Evolutionary conservation across 768 basidiomycete genomes (phyloP).

Genomic region (Ephemerocybe angulata): DNA sequence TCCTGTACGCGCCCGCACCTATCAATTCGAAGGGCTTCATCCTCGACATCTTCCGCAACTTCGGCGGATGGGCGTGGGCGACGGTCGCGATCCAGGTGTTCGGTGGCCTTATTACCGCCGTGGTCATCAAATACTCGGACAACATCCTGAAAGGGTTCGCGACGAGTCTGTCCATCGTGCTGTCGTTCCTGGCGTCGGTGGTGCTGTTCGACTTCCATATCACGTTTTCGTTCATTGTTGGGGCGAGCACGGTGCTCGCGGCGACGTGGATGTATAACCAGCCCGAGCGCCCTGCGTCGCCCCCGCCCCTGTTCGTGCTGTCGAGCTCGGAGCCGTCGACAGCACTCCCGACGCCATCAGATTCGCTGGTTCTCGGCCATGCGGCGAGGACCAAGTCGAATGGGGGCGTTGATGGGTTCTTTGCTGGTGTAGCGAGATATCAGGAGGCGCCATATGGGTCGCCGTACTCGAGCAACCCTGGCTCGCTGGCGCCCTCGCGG

Average conservation of each 20-base stretch:
- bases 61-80: conserved; percentile 88
- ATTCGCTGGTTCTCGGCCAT: neutral
- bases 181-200: conserved; percentile 91
- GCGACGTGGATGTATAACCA: conserved; percentile 97
- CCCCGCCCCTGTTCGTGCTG: neutral
- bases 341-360: neutral
- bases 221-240: conserved; percentile 82
- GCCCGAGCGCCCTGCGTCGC: conserved; percentile 32
- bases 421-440: neutral
- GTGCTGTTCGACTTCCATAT: conserved; percentile 86
- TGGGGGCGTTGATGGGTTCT: neutral
- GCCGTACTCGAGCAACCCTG: neutral
- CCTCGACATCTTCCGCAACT: conserved; percentile 67
- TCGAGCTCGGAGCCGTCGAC: neutral
- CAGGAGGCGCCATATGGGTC: neutral
- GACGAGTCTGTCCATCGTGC: conserved; percentile 88
- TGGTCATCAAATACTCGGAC: conserved; percentile 93
- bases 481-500: neutral
- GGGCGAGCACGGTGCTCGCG: conserved; percentile 77
- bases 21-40: conserved; percentile 51
- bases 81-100: conserved; percentile 88
- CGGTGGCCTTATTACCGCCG: conserved; percentile 87
- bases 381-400: neutral
- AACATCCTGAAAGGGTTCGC: conserved; percentile 95
- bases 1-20: conserved; percentile 83